These are phyloP conservation scores for Sechiopsis laciniata DNA, from an alignment of 306 rosid genomes.

Conservation along the genomic window DNA sequence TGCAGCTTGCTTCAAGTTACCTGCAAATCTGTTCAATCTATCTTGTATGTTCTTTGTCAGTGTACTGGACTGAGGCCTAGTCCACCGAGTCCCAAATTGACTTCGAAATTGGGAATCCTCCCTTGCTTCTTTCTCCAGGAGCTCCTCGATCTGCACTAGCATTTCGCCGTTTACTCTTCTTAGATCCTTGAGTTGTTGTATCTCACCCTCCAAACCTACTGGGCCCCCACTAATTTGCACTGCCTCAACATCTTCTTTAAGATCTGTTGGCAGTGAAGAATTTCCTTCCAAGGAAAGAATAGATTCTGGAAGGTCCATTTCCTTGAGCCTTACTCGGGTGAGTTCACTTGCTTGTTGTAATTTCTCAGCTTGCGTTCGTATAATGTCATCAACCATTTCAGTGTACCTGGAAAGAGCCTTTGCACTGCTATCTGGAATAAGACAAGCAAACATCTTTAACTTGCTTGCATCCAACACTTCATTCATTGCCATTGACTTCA, in stretches of 20 bases:
- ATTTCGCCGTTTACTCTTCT: slow-evolving; percentile 91
- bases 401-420: slow-evolving; percentile 95
- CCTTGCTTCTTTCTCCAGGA: slow-evolving; percentile 84
- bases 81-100: slow-evolving; percentile 93
- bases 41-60: slow-evolving; percentile 94
- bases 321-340: slow-evolving; percentile 91
- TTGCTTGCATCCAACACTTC: slow-evolving; percentile 93
- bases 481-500: slow-evolving; percentile 77
- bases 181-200: slow-evolving; percentile 86
- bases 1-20: slow-evolving; percentile 93
- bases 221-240: slow-evolving; percentile 97
- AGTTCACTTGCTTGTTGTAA: slow-evolving; percentile 94
- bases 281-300: slow-evolving; percentile 95
- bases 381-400: slow-evolving; percentile 87
- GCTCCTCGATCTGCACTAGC: slow-evolving; percentile 81
- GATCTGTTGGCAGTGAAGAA: slow-evolving; percentile 58
- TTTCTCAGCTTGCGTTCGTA: slow-evolving; percentile 90
- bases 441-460: slow-evolving; percentile 87
- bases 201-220: slow-evolving; percentile 83
- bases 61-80: slow-evolving; percentile 93
- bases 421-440: slow-evolving; percentile 88
- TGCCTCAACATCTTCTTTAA: slow-evolving; percentile 95
- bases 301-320: slow-evolving; percentile 95
- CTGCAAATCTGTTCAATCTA: slow-evolving; percentile 81
- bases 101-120: slow-evolving; percentile 91